Percentiles rank a stretch among this genome's conserved stretches.
Conservation (phyloP, 257 asterid species). For the Solanum appendiculatum region DNA sequence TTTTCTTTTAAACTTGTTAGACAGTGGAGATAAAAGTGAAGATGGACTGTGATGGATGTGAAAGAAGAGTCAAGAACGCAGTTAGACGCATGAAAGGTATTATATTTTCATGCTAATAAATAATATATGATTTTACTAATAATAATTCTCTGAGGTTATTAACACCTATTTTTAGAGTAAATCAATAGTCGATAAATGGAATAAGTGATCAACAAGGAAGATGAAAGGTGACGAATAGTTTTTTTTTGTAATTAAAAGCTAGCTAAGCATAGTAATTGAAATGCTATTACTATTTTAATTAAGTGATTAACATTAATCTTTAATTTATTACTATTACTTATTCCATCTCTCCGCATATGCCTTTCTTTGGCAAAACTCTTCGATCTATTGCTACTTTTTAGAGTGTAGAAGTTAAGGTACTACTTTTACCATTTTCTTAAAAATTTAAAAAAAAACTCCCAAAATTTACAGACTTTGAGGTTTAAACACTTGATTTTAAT, state of each 20-base stretch:
- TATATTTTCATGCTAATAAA: background rate
- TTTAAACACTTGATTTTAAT: background rate
- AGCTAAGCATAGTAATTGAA: background rate
- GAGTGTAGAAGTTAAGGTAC: too few relatives aligned
- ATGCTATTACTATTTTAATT: background rate
- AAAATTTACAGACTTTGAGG: background rate
- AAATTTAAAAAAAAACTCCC: too few relatives aligned
- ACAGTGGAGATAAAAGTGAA: slow-evolving; percentile 86
- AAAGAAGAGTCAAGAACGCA: slow-evolving; percentile 76
- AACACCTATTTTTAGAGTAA: background rate
- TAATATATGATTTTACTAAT: background rate
- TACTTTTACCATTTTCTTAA: background rate
- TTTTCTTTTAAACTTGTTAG: too few relatives aligned
- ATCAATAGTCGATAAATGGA: background rate
- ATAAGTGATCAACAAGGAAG: background rate
- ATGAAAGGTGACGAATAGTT: background rate
- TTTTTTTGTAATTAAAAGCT: background rate
- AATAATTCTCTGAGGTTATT: background rate
- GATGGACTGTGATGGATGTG: slow-evolving; percentile 95
- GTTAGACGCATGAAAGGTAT: slow-evolving; percentile 57
- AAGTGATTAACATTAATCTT: background rate
- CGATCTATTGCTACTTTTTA: too few relatives aligned
- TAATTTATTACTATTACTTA: too few relatives aligned
- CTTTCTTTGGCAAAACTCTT: too few relatives aligned
- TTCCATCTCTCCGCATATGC: too few relatives aligned